phyloP scores from a whole-genome alignment of 305 asterid genomes.

The Nicotiana rustica region DNA sequence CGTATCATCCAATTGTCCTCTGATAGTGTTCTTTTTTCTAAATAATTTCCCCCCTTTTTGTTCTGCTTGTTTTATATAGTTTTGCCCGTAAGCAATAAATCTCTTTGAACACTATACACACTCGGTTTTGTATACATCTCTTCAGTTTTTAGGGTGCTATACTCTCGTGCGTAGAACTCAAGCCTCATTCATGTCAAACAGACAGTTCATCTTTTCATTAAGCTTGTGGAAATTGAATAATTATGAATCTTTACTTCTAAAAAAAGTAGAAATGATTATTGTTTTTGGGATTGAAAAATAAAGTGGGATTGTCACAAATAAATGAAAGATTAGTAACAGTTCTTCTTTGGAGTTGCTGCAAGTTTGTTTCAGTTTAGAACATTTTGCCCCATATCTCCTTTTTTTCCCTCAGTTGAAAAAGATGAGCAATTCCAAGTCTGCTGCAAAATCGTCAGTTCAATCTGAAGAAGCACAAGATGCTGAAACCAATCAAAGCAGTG shows the following conservation, averaged over 20 bases:
- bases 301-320: neutral
- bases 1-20: neutral
- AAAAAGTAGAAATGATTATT: no score
- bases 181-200: no score
- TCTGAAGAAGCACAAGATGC: constrained; percentile 60
- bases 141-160: no score
- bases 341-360: neutral
- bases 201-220: no score
- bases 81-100: neutral
- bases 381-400: neutral
- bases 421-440: constrained; percentile 69
- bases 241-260: no score
- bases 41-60: neutral
- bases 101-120: neutral
- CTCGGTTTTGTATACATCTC: no score
- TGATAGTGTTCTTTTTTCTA: neutral
- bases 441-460: constrained; percentile 49
- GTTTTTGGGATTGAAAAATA: no score
- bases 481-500: constrained; percentile 45
- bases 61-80: neutral
- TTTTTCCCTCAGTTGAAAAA: constrained; percentile 77
- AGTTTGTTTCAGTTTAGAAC: neutral
- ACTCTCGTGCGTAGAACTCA: no score
- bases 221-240: no score
- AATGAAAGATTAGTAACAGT: neutral